A percentile compares a stretch with the other conserved stretches of the same genome.
Evolutionary conservation across 331 rosid genomes (phyloP).

Genomic region (Arachis monticola): DNA sequence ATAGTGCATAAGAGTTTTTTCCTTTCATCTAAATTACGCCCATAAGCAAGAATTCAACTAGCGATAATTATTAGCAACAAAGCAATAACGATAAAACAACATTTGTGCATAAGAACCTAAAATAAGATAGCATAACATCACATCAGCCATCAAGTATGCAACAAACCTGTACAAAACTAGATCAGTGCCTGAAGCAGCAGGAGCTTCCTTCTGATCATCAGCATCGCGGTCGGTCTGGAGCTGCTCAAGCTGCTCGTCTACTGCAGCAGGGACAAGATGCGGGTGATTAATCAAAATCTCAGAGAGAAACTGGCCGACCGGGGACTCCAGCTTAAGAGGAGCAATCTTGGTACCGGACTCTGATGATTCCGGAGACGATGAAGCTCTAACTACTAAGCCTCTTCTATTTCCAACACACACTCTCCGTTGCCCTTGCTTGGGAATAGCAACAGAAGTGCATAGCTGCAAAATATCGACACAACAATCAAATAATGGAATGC

Average conservation of each 20-base stretch:
- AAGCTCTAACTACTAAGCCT: conserved; percentile 53
- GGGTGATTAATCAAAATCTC: conserved; percentile 85
- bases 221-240: conserved; percentile 89
- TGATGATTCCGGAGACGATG: conserved; percentile 53
- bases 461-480: conserved; percentile 47
- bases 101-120: not conserved
- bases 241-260: conserved; percentile 88
- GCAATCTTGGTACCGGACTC: conserved; percentile 65
- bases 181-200: conserved; percentile 70
- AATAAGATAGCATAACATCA: not conserved
- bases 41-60: not conserved
- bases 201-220: conserved; percentile 62
- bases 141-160: not conserved
- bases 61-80: not conserved
- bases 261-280: conserved; percentile 94
- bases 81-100: not conserved
- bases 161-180: conserved; percentile 81
- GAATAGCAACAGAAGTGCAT: conserved; percentile 41
- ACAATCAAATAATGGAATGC: conserved; percentile 2
- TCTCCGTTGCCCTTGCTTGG: conserved; percentile 53
- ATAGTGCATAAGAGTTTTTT: not conserved
- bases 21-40: not conserved
- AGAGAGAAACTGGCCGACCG: conserved; percentile 87
- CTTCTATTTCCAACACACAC: conserved; percentile 50
- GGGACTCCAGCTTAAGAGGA: conserved; percentile 91